Evolutionary conservation across 2,329 filamentous ascomycete species (phyloP).

Genomic region (Colletotrichum destructivum): DNA sequence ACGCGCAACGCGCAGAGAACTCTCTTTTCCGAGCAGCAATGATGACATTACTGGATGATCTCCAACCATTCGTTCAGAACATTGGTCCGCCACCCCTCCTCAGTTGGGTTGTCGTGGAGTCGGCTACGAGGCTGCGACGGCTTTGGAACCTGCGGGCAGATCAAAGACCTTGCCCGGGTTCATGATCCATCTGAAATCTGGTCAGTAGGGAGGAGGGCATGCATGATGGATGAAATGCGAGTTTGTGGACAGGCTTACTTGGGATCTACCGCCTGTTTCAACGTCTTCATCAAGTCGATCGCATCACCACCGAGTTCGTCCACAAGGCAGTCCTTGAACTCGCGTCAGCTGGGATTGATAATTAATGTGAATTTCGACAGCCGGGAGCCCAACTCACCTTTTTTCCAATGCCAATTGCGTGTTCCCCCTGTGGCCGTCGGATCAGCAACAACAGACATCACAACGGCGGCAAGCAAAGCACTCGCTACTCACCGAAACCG

Average conservation of each 20-base stretch:
- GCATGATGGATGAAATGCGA: neutral
- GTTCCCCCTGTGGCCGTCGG: constrained; percentile 65
- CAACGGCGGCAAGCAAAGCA: neutral
- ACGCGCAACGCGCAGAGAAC: neutral
- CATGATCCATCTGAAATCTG: constrained; percentile 68
- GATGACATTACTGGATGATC: neutral
- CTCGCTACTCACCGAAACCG: constrained; percentile 67
- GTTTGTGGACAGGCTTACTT: constrained; percentile 45
- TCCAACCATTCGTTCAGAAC: neutral
- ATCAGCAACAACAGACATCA: neutral
- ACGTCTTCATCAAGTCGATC: constrained; percentile 76
- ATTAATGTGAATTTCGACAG: neutral
- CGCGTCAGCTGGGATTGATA: neutral
- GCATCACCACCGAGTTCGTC: constrained; percentile 76
- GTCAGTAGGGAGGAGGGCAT: neutral
- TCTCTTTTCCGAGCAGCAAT: neutral
- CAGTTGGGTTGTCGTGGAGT: too few species aligned
- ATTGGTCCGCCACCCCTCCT: neutral
- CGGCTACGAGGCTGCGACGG: constrained; percentile 5
- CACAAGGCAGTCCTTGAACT: constrained; percentile 62
- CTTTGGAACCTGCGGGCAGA: constrained; percentile 21
- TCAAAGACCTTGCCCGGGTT: constrained; percentile 81
- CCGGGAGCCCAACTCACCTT: constrained; percentile 70
- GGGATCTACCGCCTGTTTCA: constrained; percentile 76
- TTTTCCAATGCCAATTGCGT: constrained; percentile 80